phyloP scores from a whole-genome alignment of 2,329 filamentous ascomycete genomes.

The Pseudocercospora vitis region DNA sequence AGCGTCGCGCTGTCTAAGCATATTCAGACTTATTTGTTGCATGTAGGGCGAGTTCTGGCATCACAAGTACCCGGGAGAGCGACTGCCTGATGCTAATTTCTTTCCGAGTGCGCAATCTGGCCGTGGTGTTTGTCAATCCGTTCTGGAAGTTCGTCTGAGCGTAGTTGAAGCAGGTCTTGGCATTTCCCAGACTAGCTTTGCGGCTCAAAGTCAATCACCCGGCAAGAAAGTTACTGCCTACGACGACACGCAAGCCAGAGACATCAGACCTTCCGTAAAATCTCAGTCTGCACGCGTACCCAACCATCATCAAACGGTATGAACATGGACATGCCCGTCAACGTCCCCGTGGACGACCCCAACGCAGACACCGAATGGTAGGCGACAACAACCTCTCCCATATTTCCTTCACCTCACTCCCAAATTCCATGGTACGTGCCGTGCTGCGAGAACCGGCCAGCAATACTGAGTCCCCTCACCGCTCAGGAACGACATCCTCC shows the following conservation, averaged over 20 bases:
- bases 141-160: too few relatives aligned
- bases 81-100: too few relatives aligned
- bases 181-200: too few relatives aligned
- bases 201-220: too few relatives aligned
- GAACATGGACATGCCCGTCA: constrained; percentile 56
- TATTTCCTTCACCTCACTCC: constrained; percentile 12
- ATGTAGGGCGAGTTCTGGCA: too few relatives aligned
- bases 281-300: not conserved
- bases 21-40: too few relatives aligned
- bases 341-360: constrained; percentile 89
- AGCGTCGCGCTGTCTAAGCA: too few relatives aligned
- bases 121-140: too few relatives aligned
- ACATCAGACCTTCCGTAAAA: not conserved
- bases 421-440: not conserved
- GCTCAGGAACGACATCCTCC: constrained; percentile 91
- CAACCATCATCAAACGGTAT: constrained; percentile 18
- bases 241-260: not conserved
- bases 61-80: too few relatives aligned
- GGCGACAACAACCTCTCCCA: constrained; percentile 12
- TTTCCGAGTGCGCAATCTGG: too few relatives aligned
- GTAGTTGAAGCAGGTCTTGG: too few relatives aligned
- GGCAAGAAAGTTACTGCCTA: not conserved
- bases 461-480: constrained; percentile 24
- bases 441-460: constrained; percentile 2
- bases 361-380: constrained; percentile 98